phyloP scores from a whole-genome alignment of 345 rosid genomes.

The Fremontodendron californicum region DNA sequence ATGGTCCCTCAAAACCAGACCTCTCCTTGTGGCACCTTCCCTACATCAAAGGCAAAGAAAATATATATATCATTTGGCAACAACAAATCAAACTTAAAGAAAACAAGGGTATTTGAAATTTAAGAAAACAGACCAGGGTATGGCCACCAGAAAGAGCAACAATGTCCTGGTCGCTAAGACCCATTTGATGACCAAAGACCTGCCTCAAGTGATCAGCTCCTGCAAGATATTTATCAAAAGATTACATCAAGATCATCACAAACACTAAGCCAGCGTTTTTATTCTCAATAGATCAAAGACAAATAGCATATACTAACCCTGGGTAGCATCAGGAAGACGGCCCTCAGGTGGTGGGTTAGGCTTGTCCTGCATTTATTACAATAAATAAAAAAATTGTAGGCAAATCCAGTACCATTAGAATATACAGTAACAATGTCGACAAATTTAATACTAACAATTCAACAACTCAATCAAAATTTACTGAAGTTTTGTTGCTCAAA shows the following conservation, averaged over 20 bases:
- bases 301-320: slow-evolving; percentile 40
- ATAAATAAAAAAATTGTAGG: background rate
- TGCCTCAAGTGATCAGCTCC: slow-evolving; percentile 77
- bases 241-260: background rate
- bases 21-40: slow-evolving; percentile 96
- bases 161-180: slow-evolving; percentile 81
- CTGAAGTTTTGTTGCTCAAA: background rate
- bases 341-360: slow-evolving; percentile 90
- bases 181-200: slow-evolving; percentile 66
- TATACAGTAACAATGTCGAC: too few species aligned
- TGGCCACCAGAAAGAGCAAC: slow-evolving; percentile 94
- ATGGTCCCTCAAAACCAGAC: slow-evolving; percentile 94
- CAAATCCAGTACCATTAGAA: background rate
- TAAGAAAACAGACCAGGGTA: slow-evolving; percentile 50
- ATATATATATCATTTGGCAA: background rate
- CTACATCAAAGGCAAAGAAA: slow-evolving; percentile 27
- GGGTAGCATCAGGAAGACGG: slow-evolving; percentile 88
- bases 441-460: too few species aligned
- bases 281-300: background rate
- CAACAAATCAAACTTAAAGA: background rate
- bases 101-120: background rate
- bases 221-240: slow-evolving; percentile 11
- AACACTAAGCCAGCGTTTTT: background rate
- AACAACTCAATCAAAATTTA: background rate
- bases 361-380: slow-evolving; percentile 59